These are phyloP conservation scores for cucumber (Cucumis sativus) DNA, from an alignment of 306 rosid genomes.

Conservation along the genomic window DNA sequence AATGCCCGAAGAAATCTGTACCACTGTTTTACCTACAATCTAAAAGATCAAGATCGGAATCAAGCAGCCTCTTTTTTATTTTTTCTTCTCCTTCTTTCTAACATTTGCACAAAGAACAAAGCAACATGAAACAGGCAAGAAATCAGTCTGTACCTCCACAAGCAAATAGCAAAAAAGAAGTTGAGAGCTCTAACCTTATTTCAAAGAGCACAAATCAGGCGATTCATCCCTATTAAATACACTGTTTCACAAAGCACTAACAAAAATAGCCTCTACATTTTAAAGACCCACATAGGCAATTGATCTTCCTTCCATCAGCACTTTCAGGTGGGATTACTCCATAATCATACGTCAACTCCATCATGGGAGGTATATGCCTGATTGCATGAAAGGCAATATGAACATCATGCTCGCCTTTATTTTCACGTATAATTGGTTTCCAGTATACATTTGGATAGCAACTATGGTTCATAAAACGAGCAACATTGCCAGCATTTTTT, in stretches of 20 bases:
- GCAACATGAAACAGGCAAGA: not conserved
- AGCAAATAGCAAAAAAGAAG: constrained; percentile 4
- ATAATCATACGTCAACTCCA: constrained; percentile 85
- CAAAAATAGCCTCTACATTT: constrained; percentile 64
- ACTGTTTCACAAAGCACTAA: constrained; percentile 21
- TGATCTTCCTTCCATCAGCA: constrained; percentile 51
- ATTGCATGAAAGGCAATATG: constrained; percentile 65
- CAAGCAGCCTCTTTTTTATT: too few relatives aligned
- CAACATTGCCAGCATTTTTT: constrained; percentile 69
- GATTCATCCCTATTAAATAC: constrained; percentile 10
- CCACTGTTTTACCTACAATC: not conserved
- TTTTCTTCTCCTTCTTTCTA: too few relatives aligned
- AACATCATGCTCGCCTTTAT: constrained; percentile 44
- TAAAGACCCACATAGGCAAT: constrained; percentile 64
- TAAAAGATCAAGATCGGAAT: not conserved
- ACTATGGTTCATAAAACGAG: constrained; percentile 94
- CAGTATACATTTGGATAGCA: constrained; percentile 77
- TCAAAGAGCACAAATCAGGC: not conserved
- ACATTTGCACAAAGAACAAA: not conserved
- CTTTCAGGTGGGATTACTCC: constrained; percentile 49
- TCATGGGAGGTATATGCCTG: constrained; percentile 76
- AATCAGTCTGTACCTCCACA: not conserved
- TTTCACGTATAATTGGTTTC: constrained; percentile 64
- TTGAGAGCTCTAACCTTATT: constrained; percentile 39
- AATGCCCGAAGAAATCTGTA: not conserved